Base-by-base conservation (phyloP, 352 stramenopile species). In the Phytophthora europaea region DNA sequence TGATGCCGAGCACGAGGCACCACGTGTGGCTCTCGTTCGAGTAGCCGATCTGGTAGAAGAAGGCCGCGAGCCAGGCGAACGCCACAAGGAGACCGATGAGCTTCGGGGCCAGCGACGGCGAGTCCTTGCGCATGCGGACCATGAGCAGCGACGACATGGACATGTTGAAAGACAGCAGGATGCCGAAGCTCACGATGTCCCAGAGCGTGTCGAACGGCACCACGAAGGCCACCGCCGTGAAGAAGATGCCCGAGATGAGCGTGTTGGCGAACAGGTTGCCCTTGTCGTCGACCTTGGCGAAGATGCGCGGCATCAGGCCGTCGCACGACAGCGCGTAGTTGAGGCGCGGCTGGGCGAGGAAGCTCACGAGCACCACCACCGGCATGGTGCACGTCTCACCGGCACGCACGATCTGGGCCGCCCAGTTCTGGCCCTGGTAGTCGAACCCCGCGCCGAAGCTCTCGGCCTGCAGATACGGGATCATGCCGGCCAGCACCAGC, bases 261-360 rank as follows among this genome's bases (percentile, higher is more conserved):
- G 83, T 94, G 76, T 93, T 94, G 45, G 78, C 79, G 58, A 96
- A 94, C 36, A 97, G 65, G 70, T 91, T 94, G 51, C 88, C 88
- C 62, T 96, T 93, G 43, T 80, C 70, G 64, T 97, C 85, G 16
- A 96, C 84, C 62, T 91, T 88, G 65, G 85, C 83, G 82, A 99
- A 99, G 54, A 98, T 88, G 60, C 79, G 73, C 20, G 97, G 96
- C 70, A 99, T 82, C 8, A 99, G 80, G 16, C 97, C 97, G 76
- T 99, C 97, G 47, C 90, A 94, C 28, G 94, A 86, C 73, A 99
- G 87, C 4, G 95, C 93, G 76, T 96, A 98, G 78, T 98, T 97
- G 23, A 99, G 79, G 65, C 95, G 88, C 18, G 95, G 96, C 73
- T 99, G 96, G 53, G 96, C 94, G 6, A 99, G 71, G 67, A 99